Percentiles rank a stretch among this genome's conserved stretches.
Conservation (phyloP, 2,329 filamentous ascomycete species). For the Xylariomycetidae sp. region DNA sequence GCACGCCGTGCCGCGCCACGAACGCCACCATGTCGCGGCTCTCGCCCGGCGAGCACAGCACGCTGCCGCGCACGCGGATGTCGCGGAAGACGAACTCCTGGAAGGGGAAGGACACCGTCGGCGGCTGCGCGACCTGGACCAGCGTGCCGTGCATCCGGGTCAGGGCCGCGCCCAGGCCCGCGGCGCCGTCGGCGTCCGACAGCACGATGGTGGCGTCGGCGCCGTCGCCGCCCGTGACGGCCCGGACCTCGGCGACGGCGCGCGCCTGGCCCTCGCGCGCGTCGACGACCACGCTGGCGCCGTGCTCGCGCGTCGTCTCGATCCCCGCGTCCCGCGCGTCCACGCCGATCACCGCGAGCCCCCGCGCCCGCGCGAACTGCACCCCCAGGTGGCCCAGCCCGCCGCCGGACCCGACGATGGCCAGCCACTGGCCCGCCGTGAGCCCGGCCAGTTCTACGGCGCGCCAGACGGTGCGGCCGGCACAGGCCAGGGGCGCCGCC, state of each 20-base stretch:
- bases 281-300: slow-evolving; percentile 50
- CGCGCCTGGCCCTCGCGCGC: slow-evolving; percentile 42
- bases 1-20: slow-evolving; percentile 41
- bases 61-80: slow-evolving; percentile 23
- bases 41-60: slow-evolving; percentile 39
- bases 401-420: slow-evolving; percentile 44
- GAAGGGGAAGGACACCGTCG: slow-evolving; percentile 56
- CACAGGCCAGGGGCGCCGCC: slow-evolving; percentile 54
- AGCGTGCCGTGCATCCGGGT: slow-evolving; percentile 56
- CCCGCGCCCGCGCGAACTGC: slow-evolving; percentile 43
- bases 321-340: slow-evolving; percentile 52
- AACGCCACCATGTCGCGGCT: slow-evolving; percentile 42
- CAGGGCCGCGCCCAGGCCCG: slow-evolving; percentile 45
- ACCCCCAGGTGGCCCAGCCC: slow-evolving; percentile 50
- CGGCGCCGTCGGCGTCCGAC: slow-evolving; percentile 45
- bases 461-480: slow-evolving; percentile 47
- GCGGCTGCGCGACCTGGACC: slow-evolving; percentile 56
- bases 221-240: slow-evolving; percentile 42
- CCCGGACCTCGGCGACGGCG: slow-evolving; percentile 42
- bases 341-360: slow-evolving; percentile 47
- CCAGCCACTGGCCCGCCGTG: slow-evolving; percentile 30
- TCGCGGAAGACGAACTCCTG: slow-evolving; percentile 40
- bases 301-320: slow-evolving; percentile 38
- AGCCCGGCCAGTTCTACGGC: slow-evolving; percentile 38
- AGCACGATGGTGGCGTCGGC: slow-evolving; percentile 50